Evolutionary conservation across 164 flowering plant species (phyloP).

Genomic region (Euptelea pleiosperma): DNA sequence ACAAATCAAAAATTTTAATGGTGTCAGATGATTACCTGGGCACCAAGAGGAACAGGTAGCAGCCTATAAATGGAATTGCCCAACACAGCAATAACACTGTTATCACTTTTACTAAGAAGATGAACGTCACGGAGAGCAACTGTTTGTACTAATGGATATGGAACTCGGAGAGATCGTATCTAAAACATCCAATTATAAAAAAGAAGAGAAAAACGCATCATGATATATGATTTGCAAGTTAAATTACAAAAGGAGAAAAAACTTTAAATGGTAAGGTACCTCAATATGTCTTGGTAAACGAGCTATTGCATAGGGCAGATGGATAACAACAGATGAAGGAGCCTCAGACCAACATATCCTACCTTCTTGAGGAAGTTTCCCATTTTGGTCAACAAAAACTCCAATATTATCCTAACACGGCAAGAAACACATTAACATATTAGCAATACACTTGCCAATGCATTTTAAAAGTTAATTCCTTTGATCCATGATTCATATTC

Average conservation of each 20-base stretch:
- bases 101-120: slow-evolving; percentile 50
- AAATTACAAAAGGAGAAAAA: slow-evolving; percentile 1
- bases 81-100: slow-evolving; percentile 57
- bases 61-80: slow-evolving; percentile 78
- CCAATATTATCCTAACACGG: slow-evolving; percentile 87
- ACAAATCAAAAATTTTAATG: no score
- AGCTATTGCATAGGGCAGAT: slow-evolving; percentile 84
- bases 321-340: slow-evolving; percentile 67
- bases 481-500: not conserved
- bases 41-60: slow-evolving; percentile 95
- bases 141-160: slow-evolving; percentile 89
- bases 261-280: slow-evolving; percentile 61
- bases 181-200: slow-evolving; percentile 28
- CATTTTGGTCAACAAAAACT: slow-evolving; percentile 92
- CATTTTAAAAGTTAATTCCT: not conserved
- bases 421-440: slow-evolving; percentile 2
- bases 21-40: no score
- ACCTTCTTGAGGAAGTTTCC: slow-evolving; percentile 91
- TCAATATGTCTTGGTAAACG: slow-evolving; percentile 84
- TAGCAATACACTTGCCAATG: not conserved
- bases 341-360: slow-evolving; percentile 98
- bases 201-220: not conserved
- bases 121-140: slow-evolving; percentile 77
- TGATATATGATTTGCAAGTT: no score
- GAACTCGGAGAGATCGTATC: slow-evolving; percentile 91